Conservation (phyloP, 129 eudicot species). For the carrot (Daucus carota) region DNA sequence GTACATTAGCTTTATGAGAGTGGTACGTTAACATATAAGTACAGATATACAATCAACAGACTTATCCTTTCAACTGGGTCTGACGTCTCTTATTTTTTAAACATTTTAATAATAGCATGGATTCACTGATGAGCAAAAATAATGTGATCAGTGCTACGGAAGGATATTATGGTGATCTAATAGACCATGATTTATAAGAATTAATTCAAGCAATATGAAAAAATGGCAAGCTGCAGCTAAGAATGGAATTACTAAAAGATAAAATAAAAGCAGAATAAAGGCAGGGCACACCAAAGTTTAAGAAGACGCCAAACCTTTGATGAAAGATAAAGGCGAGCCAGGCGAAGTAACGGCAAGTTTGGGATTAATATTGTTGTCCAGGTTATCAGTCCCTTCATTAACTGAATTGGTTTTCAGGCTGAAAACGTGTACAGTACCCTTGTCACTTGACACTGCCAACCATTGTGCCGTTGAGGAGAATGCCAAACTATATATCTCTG, state of each 20-base stretch:
- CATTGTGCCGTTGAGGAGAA: conserved; percentile 76
- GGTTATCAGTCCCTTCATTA: conserved; percentile 28
- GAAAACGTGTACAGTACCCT: conserved; percentile 96
- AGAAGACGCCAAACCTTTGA: conserved; percentile 49
- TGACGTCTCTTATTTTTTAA: background rate
- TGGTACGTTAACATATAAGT: background rate
- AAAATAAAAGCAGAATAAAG: background rate
- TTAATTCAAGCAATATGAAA: background rate
- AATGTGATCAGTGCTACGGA: too few species aligned
- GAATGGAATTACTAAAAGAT: background rate
- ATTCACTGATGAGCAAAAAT: background rate
- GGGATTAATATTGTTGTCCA: conserved; percentile 25
- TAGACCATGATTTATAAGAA: background rate
- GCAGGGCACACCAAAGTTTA: background rate
- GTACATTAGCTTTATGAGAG: background rate
- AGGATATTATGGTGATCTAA: background rate
- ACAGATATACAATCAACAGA: too few species aligned
- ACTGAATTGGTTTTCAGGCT: conserved; percentile 54
- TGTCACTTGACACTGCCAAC: conserved; percentile 93
- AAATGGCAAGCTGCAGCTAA: background rate
- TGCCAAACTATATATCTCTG: conserved; percentile 84
- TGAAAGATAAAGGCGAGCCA: conserved; percentile 73
- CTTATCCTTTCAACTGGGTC: background rate
- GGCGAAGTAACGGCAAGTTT: conserved; percentile 38
- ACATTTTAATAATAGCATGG: background rate